phyloP scores from a whole-genome alignment of 805 yeast genomes.

The Ogataea pignaliae region DNA sequence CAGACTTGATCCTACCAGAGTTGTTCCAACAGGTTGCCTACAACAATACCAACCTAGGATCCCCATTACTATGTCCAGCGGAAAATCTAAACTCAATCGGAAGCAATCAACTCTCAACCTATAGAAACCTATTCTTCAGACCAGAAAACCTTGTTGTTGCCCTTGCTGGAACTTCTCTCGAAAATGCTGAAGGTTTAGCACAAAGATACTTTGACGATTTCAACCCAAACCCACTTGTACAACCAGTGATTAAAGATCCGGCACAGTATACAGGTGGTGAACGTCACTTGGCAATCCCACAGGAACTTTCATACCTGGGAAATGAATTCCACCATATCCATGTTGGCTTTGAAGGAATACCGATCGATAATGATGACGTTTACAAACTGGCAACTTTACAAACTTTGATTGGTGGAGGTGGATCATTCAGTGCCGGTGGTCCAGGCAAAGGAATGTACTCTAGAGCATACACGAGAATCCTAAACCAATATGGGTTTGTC shows the following conservation, averaged over 20 bases:
- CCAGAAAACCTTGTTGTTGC: conserved; percentile 85
- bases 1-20: conserved; percentile 85
- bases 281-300: conserved; percentile 46
- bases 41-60: conserved; percentile 67
- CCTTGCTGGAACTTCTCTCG: conserved; percentile 79
- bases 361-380: conserved; percentile 78
- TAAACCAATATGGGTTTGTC: conserved; percentile 86
- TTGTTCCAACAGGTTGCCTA: conserved; percentile 84
- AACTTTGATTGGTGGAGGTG: conserved; percentile 92
- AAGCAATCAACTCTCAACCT: conserved; percentile 46
- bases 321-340: conserved; percentile 84
- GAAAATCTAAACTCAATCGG: conserved; percentile 58
- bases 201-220: conserved; percentile 62
- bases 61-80: conserved; percentile 77
- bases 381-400: conserved; percentile 90
- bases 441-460: conserved; percentile 99
- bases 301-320: conserved; percentile 53
- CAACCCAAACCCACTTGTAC: conserved; percentile 29
- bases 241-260: conserved; percentile 25
- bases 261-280: conserved; percentile 62
- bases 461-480: conserved; percentile 82
- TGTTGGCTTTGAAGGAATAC: conserved; percentile 82
- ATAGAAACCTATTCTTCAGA: conserved; percentile 60
- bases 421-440: conserved; percentile 97
- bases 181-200: conserved; percentile 60